These are phyloP conservation scores for Rutstroemia sp. DNA, from an alignment of 2,329 filamentous ascomycete genomes.

Conservation along the genomic window DNA sequence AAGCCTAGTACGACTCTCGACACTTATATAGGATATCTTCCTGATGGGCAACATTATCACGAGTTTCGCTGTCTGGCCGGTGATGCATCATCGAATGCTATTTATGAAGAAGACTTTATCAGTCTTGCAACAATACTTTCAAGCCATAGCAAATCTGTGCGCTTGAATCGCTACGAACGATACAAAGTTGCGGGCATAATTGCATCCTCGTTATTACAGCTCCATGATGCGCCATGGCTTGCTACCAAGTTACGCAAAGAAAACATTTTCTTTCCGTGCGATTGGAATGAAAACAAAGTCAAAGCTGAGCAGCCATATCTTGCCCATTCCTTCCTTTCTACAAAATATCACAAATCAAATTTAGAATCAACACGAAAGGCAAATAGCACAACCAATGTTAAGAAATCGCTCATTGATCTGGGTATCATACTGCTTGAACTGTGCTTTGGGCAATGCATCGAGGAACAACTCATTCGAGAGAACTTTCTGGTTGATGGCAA, in stretches of 20 bases:
- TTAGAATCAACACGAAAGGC: neutral
- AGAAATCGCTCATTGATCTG: conserved; percentile 14
- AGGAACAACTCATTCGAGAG: conserved; percentile 14
- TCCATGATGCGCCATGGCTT: conserved; percentile 23
- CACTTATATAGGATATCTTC: conserved; percentile 14
- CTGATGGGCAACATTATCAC: conserved; percentile 12
- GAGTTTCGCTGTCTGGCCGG: conserved; percentile 5
- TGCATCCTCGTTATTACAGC: conserved; percentile 20
- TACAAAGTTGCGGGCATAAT: conserved; percentile 20
- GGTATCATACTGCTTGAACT: conserved; percentile 24
- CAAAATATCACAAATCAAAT: neutral
- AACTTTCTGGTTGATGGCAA: conserved; percentile 14
- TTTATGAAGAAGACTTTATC: neutral
- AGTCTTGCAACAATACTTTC: conserved; percentile 17
- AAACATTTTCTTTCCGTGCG: conserved; percentile 19
- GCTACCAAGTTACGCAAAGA: conserved; percentile 16
- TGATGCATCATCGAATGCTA: neutral
- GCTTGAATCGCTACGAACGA: conserved; percentile 16
- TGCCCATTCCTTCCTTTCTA: conserved; percentile 9
- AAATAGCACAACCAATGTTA: conserved; percentile 4
- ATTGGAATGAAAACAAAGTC: conserved; percentile 9
- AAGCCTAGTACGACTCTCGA: neutral
- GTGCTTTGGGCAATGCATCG: conserved; percentile 22
- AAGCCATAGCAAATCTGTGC: neutral
- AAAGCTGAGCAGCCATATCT: conserved; percentile 18